phyloP scores from a whole-genome alignment of 2,329 filamentous ascomycete genomes.

The Aspergillus fijiensis region DNA sequence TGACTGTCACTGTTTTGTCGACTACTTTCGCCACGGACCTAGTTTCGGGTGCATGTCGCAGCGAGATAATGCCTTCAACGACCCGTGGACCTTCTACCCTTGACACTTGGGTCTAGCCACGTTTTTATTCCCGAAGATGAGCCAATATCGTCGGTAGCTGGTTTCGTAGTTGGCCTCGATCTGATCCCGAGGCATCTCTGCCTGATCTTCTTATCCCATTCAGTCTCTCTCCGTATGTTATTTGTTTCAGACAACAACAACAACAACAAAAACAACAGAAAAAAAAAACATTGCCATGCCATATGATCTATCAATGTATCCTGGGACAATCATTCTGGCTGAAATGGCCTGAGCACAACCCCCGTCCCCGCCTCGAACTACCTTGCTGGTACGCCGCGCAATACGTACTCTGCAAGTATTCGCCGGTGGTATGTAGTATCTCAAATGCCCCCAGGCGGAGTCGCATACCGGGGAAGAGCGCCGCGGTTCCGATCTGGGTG shows the following conservation, averaged over 20 bases:
- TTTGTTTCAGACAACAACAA: too few relatives aligned
- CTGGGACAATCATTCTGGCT: constrained; percentile 16
- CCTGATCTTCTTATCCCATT: not conserved
- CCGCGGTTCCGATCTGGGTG: constrained; percentile 27
- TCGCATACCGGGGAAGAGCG: constrained; percentile 32
- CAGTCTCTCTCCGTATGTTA: too few relatives aligned
- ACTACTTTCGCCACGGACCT: constrained; percentile 34
- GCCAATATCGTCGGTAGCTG: not conserved
- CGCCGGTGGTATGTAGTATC: constrained; percentile 28
- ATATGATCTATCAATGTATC: constrained; percentile 17
- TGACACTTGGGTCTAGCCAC: constrained; percentile 19
- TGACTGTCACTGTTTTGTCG: constrained; percentile 25
- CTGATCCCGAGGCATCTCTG: not conserved
- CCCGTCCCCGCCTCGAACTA: constrained; percentile 5
- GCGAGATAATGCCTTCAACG: constrained; percentile 5
- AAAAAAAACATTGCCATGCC: not conserved
- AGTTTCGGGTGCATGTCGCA: constrained; percentile 8
- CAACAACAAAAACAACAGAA: too few relatives aligned
- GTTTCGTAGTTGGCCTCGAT: not conserved
- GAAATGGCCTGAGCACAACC: constrained; percentile 16
- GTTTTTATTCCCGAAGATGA: constrained; percentile 6
- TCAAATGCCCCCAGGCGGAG: constrained; percentile 20
- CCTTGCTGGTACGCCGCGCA: constrained; percentile 11
- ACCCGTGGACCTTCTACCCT: not conserved
- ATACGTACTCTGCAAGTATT: constrained; percentile 12